Evolutionary conservation across 768 basidiomycete genomes (phyloP).

Genomic region (Leccinum variicolor): DNA sequence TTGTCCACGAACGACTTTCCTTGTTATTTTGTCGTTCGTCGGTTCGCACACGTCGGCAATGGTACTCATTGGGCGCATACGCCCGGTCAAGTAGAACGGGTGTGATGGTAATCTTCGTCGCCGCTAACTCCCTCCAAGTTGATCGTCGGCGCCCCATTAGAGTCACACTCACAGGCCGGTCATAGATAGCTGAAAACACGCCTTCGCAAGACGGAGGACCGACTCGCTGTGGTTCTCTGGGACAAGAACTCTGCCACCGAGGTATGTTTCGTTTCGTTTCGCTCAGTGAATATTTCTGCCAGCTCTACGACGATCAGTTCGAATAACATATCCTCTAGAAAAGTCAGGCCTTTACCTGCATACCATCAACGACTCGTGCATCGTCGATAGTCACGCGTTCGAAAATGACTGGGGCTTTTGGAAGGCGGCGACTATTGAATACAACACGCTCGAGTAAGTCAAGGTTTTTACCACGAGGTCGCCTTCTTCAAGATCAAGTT

Average conservation of each 20-base stretch:
- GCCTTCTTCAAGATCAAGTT: conserved; percentile 99
- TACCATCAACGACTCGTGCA: conserved; percentile 74
- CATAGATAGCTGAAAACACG: conserved; percentile 80
- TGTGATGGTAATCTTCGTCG: too few relatives aligned
- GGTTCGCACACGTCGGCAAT: too few relatives aligned
- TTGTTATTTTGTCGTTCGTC: too few relatives aligned
- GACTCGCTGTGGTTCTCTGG: conserved; percentile 70
- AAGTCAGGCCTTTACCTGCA: conserved; percentile 90
- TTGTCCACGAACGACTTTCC: too few relatives aligned
- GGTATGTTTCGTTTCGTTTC: conserved; percentile 41
- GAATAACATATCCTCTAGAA: conserved; percentile 85
- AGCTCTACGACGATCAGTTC: conserved; percentile 97
- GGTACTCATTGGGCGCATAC: too few relatives aligned
- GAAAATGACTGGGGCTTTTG: conserved; percentile 93
- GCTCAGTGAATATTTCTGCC: background rate
- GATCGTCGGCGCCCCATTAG: conserved; percentile 29
- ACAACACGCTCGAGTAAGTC: conserved; percentile 65
- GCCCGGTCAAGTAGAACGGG: too few relatives aligned
- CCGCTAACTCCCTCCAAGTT: too few relatives aligned
- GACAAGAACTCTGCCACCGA: conserved; percentile 82
- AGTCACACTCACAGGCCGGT: conserved; percentile 79
- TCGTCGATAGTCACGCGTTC: conserved; percentile 60
- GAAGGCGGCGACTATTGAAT: conserved; percentile 54
- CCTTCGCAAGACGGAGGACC: too few relatives aligned
- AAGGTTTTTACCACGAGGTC: conserved; percentile 66